These are phyloP conservation scores for Nigrospora oryzae DNA, from an alignment of 2,329 filamentous ascomycete species.

Conservation along the genomic window DNA sequence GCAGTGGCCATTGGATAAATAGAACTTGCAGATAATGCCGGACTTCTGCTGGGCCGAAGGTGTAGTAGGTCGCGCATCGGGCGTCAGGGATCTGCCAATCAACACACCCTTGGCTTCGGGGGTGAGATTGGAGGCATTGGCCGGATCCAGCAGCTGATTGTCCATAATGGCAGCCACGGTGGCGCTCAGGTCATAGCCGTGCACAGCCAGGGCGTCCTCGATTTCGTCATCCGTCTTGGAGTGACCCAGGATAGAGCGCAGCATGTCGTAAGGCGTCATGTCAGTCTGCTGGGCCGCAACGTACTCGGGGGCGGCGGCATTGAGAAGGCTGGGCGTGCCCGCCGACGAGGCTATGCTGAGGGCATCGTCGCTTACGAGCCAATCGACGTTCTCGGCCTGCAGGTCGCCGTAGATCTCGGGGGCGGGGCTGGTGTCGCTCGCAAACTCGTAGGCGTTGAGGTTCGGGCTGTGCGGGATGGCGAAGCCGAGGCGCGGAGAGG, in stretches of 20 bases:
- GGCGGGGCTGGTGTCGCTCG: slow-evolving; percentile 69
- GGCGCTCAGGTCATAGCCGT: slow-evolving; percentile 88
- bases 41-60: slow-evolving; percentile 71
- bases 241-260: slow-evolving; percentile 87
- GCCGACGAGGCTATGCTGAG: slow-evolving; percentile 72
- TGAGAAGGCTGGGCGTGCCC: slow-evolving; percentile 61
- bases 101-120: slow-evolving; percentile 60
- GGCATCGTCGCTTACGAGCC: slow-evolving; percentile 85
- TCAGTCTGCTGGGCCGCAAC: slow-evolving; percentile 62
- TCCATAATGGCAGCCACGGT: slow-evolving; percentile 89
- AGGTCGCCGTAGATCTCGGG: slow-evolving; percentile 86
- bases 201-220: slow-evolving; percentile 77
- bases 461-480: slow-evolving; percentile 93
- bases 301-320: slow-evolving; percentile 75
- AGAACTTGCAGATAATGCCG: slow-evolving; percentile 94
- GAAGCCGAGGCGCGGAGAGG: slow-evolving; percentile 83
- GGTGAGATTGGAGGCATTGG: slow-evolving; percentile 30
- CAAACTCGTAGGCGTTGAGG: slow-evolving; percentile 91
- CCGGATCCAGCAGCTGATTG: slow-evolving; percentile 44
- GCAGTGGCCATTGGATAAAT: slow-evolving; percentile 90
- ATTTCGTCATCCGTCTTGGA: slow-evolving; percentile 90
- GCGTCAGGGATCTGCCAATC: slow-evolving; percentile 83
- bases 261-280: slow-evolving; percentile 97
- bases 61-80: slow-evolving; percentile 66
- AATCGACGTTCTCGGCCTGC: slow-evolving; percentile 91